These are phyloP conservation scores for Pseudonitzschia multiseries DNA, from an alignment of 108 stramenopile species.

Conservation along the genomic window DNA sequence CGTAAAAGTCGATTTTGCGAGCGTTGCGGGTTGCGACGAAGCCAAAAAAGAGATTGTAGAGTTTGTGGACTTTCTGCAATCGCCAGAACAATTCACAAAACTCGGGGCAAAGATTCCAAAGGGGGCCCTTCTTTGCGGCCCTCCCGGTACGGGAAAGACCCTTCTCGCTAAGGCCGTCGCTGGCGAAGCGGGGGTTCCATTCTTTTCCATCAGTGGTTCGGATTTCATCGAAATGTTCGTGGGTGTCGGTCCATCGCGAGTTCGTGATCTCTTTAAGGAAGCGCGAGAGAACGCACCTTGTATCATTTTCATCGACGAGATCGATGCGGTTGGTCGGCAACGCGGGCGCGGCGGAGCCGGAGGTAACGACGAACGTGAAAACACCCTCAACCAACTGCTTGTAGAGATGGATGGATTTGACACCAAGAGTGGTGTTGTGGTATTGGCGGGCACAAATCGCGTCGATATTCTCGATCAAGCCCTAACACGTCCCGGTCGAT, in stretches of 20 bases:
- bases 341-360: constrained; percentile 68
- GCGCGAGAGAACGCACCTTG: constrained; percentile 92
- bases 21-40: constrained; percentile 95
- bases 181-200: constrained; percentile 97
- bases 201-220: constrained; percentile 89
- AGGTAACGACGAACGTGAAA: constrained; percentile 89
- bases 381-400: constrained; percentile 93
- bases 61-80: constrained; percentile 93
- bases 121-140: constrained; percentile 89
- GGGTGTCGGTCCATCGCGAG: constrained; percentile 93
- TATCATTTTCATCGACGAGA: constrained; percentile 99
- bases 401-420: constrained; percentile 93
- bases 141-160: constrained; percentile 97
- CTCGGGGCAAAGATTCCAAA: constrained; percentile 94
- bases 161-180: constrained; percentile 97
- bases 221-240: constrained; percentile 97
- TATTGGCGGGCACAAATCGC: constrained; percentile 93
- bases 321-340: constrained; percentile 94
- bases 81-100: constrained; percentile 73
- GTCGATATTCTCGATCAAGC: constrained; percentile 91
- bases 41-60: constrained; percentile 96
- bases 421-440: constrained; percentile 79
- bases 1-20: constrained; percentile 80
- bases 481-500: constrained; percentile 89
- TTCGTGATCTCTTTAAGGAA: constrained; percentile 91